Conservation (phyloP, 2,329 filamentous ascomycete genomes). For the Leptographium procerum region DNA sequence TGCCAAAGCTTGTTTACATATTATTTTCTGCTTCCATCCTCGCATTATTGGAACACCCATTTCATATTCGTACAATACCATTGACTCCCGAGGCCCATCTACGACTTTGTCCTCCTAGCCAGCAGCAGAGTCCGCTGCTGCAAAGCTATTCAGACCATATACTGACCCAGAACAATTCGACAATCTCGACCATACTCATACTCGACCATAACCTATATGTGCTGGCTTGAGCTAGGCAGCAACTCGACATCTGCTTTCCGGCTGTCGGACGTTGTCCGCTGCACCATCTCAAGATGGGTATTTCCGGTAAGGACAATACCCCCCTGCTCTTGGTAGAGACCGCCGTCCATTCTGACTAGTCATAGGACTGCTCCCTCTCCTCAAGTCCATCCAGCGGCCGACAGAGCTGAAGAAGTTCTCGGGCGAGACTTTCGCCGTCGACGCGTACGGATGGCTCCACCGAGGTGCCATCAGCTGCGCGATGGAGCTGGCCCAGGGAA, state of each 20-base stretch:
- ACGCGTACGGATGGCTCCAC: slow-evolving; percentile 97
- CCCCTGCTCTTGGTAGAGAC: background rate
- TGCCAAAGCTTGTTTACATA: background rate
- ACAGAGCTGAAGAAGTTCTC: slow-evolving; percentile 76
- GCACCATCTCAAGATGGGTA: slow-evolving; percentile 12
- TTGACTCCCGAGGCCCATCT: background rate
- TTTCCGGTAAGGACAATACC: slow-evolving; percentile 9
- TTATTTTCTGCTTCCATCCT: background rate
- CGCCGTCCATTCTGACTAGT: background rate
- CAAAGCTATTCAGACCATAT: background rate
- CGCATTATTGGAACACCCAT: background rate
- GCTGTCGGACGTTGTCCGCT: background rate
- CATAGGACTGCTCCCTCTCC: slow-evolving; percentile 73
- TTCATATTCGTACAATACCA: background rate
- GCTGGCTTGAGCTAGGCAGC: background rate
- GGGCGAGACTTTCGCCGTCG: slow-evolving; percentile 84
- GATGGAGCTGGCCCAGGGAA: slow-evolving; percentile 77
- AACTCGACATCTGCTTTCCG: background rate
- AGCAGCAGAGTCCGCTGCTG: background rate
- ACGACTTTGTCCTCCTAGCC: background rate
- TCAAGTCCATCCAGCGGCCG: slow-evolving; percentile 93
- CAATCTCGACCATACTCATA: background rate
- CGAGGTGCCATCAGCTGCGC: slow-evolving; percentile 84
- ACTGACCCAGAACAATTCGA: background rate
- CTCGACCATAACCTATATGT: background rate